Base-by-base conservation (phyloP, 2,329 filamentous ascomycete genomes). In the Ophiostoma quercus region DNA sequence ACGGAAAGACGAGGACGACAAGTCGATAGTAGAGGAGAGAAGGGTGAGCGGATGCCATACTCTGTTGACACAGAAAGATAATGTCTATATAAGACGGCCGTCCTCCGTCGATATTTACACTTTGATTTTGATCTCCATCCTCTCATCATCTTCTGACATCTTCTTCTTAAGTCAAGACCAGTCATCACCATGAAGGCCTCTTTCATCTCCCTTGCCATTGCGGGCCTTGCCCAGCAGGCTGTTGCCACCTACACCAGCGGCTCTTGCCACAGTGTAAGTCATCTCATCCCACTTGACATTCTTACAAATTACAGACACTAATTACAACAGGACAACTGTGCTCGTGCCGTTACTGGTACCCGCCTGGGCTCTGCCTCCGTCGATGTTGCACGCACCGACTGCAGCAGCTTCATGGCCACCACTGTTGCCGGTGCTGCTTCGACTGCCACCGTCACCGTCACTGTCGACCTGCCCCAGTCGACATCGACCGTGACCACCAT, bases 281-380 rank as follows among this genome's bases (percentile, higher is more conserved):
- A 19, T 63, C 19, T 25, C 51, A 6, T 65, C 7, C 39, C 39
- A 41, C 39, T 65, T 11, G 8, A 37, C 1, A 22, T 39, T 22
- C 22, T 22, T 19, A 3, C 1, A n/a, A 3, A n/a, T 39, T 39
- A 12, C 1, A 7, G 6, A 65, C 2, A 8, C 9, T 22, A 29
- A 65, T 32, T 16, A 29, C 62, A 65, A 41, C 22, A 67, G 66
- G 29, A 67, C 66, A 67, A 67, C 66, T 67, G 66, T 54, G 66
- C 66, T n/a, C 66, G 66, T 22, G 66, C 66, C 12, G 41, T 67
- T 1, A 67, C 66, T 22, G 66, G 66, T 32, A 67, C 66, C 9
- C 66, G 41, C 11, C 29, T 67, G 1, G 66, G 66, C 25, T n/a
- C 22, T 12, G 25, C 66, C 9, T 32, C 41, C 0, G 29, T 67